These are phyloP conservation scores for Pyrenula massariospora DNA, from an alignment of 495 filamentous ascomycete species.

Conservation along the genomic window DNA sequence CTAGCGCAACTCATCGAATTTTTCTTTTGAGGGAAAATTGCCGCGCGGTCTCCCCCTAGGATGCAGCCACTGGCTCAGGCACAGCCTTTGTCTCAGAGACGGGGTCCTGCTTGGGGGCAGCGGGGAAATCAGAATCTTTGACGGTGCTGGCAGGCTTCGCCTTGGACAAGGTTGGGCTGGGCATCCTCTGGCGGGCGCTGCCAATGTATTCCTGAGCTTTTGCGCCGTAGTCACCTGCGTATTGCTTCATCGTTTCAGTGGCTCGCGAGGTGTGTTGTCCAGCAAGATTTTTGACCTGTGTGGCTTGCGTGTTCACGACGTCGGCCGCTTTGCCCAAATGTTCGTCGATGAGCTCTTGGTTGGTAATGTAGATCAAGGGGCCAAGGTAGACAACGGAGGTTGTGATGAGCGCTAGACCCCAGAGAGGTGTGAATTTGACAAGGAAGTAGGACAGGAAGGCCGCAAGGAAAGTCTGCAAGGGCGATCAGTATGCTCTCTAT, in stretches of 20 bases:
- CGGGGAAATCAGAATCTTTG: background rate
- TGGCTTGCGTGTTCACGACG: conserved; percentile 69
- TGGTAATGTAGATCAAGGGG: conserved; percentile 84
- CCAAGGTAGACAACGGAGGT: conserved; percentile 68
- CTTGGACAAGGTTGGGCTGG: conserved; percentile 32
- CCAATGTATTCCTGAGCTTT: conserved; percentile 72
- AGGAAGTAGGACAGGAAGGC: conserved; percentile 86
- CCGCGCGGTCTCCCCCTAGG: too few relatives aligned
- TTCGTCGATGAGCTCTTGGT: conserved; percentile 85
- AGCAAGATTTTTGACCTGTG: conserved; percentile 67
- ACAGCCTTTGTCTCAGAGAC: background rate
- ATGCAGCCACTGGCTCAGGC: background rate
- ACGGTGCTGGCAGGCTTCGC: conserved; percentile 1
- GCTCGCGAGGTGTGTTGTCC: conserved; percentile 70
- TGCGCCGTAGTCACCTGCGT: conserved; percentile 69
- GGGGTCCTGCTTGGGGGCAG: background rate
- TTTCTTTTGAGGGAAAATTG: too few relatives aligned
- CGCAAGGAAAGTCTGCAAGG: conserved; percentile 55
- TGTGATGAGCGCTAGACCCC: conserved; percentile 74
- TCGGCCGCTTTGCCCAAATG: conserved; percentile 61
- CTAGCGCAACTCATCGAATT: too few relatives aligned
- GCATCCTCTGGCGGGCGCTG: conserved; percentile 36
- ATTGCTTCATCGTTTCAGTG: conserved; percentile 64
- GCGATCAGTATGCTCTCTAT: conserved; percentile 7
- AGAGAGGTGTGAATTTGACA: conserved; percentile 86